Evolutionary conservation across 495 filamentous ascomycete genomes (phyloP).

Genomic region (Platismatia glauca): DNA sequence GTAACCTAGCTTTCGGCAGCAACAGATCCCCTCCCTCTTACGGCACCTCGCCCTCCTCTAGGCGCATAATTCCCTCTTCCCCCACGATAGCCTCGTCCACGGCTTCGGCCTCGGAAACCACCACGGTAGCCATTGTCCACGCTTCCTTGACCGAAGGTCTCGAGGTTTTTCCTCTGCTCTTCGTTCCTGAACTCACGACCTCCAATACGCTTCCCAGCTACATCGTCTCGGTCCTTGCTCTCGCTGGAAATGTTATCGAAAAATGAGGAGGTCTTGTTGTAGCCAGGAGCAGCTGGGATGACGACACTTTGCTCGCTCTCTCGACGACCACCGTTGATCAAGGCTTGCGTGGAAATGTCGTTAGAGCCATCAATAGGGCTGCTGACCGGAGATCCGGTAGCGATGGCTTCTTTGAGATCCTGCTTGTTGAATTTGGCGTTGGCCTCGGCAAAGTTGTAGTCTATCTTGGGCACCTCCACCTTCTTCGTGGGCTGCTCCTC

Average conservation of each 20-base stretch:
- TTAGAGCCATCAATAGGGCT: constrained; percentile 39
- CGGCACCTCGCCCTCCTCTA: constrained; percentile 39
- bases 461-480: constrained; percentile 77
- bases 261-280: constrained; percentile 81
- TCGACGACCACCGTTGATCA: constrained; percentile 26
- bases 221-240: constrained; percentile 76
- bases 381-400: constrained; percentile 57
- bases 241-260: constrained; percentile 98
- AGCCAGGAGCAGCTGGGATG: constrained; percentile 42
- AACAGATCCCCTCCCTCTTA: constrained; percentile 33
- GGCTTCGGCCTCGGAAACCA: constrained; percentile 51
- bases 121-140: constrained; percentile 79
- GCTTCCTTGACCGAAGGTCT: constrained; percentile 97
- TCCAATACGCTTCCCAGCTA: constrained; percentile 44
- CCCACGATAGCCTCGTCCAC: constrained; percentile 58
- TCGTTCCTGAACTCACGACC: constrained; percentile 90
- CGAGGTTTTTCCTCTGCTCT: constrained; percentile 90
- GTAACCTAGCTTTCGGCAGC: constrained; percentile 8
- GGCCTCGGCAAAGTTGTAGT: constrained; percentile 86
- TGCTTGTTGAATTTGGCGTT: constrained; percentile 99
- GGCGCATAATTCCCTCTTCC: constrained; percentile 42
- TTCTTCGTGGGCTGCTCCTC: constrained; percentile 45
- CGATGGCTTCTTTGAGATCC: constrained; percentile 85
- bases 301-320: constrained; percentile 33
- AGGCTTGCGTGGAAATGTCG: constrained; percentile 28